Base-by-base conservation (phyloP, 345 rosid species). In the Bretschneidera sinensis region DNA sequence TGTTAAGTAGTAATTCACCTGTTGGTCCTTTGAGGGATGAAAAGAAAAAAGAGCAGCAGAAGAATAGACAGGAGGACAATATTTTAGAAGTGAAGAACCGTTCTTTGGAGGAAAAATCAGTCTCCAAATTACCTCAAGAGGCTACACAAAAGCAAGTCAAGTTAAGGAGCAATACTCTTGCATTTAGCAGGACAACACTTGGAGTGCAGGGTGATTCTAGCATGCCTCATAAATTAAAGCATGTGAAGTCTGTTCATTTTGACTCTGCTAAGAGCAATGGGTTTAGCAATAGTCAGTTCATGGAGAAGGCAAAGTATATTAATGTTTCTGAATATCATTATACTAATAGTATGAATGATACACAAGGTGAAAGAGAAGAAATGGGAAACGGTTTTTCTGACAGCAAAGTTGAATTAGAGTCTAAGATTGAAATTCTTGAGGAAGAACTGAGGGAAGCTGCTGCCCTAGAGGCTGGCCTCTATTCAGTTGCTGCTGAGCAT, bases 361-460 rank as follows among this genome's bases (percentile, higher is more conserved):
- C n/a, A n/a, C n/a, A n/a, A 58, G 50, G 50, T 57, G 60, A 25
- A 53, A 57, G 54, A 10, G 62, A 66, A 62, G 63, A 60, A 63
- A 66, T 33, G 21, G 9, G 48, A 39, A 65, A 71, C 24, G 81
- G 64, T 50, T 57, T 28, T 67, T 77, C 59, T 31, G 67, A 65
- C 25, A 68, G 60, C 49, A 78, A 74, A 49, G 76, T 70, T 56
- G 78, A 69, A 28, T 67, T 80, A 64, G 85, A 80, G 43, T 59
- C 81, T 51, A 81, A 61, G 72, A 71, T 81, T 39, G 87, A 84
- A 68, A 77, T 71, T 72, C 83, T 89, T 24, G 81, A 87, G 77
- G 98, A 92, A 75, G 97, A 92, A 72, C 55, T 92, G 54, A 83
- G 82, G 76, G 98, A 89, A 83, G 82, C 97, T 65, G 98, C 97